Evolutionary conservation across 2,329 filamentous ascomycete genomes (phyloP).

Genomic region (Aspergillus glaucus): DNA sequence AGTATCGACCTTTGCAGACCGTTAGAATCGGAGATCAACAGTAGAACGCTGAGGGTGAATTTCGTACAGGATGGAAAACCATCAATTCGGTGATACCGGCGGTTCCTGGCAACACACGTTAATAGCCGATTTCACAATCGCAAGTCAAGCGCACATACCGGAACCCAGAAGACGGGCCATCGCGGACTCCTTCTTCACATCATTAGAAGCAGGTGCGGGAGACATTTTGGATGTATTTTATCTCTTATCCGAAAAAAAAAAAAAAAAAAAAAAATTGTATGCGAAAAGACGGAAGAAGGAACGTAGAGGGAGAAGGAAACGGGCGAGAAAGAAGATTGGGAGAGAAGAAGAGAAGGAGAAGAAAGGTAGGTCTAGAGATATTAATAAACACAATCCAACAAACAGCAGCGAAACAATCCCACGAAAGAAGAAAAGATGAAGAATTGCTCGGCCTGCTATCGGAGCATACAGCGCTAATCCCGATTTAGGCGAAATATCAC

Average conservation of each 20-base stretch:
- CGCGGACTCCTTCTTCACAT: conserved; percentile 80
- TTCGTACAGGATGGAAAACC: conserved; percentile 78
- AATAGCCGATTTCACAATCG: conserved; percentile 10
- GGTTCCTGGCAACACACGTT: conserved; percentile 54
- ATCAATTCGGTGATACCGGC: conserved; percentile 89
- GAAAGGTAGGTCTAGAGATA: neutral
- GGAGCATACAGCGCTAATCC: too few species aligned
- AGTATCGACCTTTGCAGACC: conserved; percentile 69
- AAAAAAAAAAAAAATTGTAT: neutral
- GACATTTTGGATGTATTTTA: conserved; percentile 44
- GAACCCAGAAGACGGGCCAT: conserved; percentile 83
- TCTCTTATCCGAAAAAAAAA: neutral
- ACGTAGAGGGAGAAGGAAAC: neutral
- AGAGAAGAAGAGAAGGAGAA: neutral
- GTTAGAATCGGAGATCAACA: conserved; percentile 15
- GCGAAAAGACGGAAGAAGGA: neutral
- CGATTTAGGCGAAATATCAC: too few species aligned
- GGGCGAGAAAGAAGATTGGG: neutral
- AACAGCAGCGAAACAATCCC: too few species aligned
- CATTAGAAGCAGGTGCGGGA: conserved; percentile 51
- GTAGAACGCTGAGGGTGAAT: neutral
- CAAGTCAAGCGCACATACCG: conserved; percentile 50
- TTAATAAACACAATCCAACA: neutral
- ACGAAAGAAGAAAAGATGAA: too few species aligned
- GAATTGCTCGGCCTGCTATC: too few species aligned